Evolutionary conservation across 2,329 filamentous ascomycete genomes (phyloP).

Genomic region (Epicoccum sorghinum): DNA sequence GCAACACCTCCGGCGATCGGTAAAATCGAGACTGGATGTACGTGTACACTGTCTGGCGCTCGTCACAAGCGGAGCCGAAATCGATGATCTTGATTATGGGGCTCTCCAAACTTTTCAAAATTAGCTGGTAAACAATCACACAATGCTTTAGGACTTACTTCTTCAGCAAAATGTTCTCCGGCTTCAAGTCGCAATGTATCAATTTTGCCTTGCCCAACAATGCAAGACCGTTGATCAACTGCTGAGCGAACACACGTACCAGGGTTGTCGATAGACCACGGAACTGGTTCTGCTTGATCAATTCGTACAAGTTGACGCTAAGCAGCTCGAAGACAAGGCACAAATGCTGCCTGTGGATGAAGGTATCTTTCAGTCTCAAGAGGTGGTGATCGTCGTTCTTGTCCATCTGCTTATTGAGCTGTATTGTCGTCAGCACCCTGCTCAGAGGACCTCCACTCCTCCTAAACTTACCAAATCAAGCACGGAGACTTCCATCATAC

Average conservation of each 20-base stretch:
- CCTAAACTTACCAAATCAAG: constrained; percentile 75
- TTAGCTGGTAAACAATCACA: constrained; percentile 13
- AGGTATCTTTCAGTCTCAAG: constrained; percentile 92
- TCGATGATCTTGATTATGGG: constrained; percentile 99
- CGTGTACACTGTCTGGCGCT: constrained; percentile 97
- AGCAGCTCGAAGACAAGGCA: constrained; percentile 95
- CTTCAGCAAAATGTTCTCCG: constrained; percentile 96
- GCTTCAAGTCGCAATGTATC: constrained; percentile 98
- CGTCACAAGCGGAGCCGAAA: constrained; percentile 97
- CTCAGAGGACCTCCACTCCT: constrained; percentile 28
- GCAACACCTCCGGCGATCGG: constrained; percentile 89
- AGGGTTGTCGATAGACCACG: constrained; percentile 94
- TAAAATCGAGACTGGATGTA: constrained; percentile 99
- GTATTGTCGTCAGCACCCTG: constrained; percentile 15
- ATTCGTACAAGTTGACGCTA: constrained; percentile 96
- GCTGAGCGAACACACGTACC: constrained; percentile 96
- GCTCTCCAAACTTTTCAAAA: constrained; percentile 73
- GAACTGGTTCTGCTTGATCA: constrained; percentile 99
- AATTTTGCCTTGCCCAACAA: constrained; percentile 93
- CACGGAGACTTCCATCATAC: constrained; percentile 99
- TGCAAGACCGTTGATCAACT: constrained; percentile 89
- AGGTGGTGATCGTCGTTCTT: constrained; percentile 99
- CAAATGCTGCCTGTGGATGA: constrained; percentile 96
- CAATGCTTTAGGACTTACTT: constrained; percentile 62
- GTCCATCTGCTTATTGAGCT: constrained; percentile 98